Conservation (phyloP, 1,284 basidiomycete species). For the Heterobasidion annosum region DNA sequence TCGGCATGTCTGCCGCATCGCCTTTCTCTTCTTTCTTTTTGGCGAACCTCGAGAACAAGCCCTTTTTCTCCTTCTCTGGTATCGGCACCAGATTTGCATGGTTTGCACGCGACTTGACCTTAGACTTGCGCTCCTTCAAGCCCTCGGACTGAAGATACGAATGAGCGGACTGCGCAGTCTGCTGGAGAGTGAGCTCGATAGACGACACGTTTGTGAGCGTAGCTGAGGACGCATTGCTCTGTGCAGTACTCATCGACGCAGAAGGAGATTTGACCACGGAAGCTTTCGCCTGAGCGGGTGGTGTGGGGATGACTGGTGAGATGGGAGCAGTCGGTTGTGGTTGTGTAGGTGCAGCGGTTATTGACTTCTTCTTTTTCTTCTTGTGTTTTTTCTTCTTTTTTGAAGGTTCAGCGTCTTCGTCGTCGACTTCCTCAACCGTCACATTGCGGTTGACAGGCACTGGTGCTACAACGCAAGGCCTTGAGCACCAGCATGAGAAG, state of each 20-base stretch:
- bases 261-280: conserved; percentile 16
- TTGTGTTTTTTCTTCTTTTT: conserved; percentile 68
- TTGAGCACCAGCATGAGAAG: not conserved
- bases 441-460: conserved; percentile 30
- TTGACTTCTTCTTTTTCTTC: conserved; percentile 53
- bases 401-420: conserved; percentile 39
- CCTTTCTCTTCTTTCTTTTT: conserved; percentile 23
- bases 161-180: conserved; percentile 54
- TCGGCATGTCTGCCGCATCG: conserved; percentile 19
- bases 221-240: conserved; percentile 12
- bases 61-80: conserved; percentile 32
- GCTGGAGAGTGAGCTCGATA: conserved; percentile 34
- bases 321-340: conserved; percentile 8
- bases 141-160: conserved; percentile 56
- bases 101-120: conserved; percentile 60
- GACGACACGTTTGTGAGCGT: conserved; percentile 28
- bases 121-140: conserved; percentile 39
- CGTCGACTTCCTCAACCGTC: conserved; percentile 61
- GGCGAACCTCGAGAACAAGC: conserved; percentile 42
- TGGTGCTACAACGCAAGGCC: not conserved
- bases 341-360: conserved; percentile 16
- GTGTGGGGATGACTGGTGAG: not conserved
- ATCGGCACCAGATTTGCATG: conserved; percentile 42
- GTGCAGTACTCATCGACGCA: conserved; percentile 13
- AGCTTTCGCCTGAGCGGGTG: conserved; percentile 11